phyloP scores from a whole-genome alignment of 2,329 filamentous ascomycete genomes.

The Ophiosphaerella korrae region DNA sequence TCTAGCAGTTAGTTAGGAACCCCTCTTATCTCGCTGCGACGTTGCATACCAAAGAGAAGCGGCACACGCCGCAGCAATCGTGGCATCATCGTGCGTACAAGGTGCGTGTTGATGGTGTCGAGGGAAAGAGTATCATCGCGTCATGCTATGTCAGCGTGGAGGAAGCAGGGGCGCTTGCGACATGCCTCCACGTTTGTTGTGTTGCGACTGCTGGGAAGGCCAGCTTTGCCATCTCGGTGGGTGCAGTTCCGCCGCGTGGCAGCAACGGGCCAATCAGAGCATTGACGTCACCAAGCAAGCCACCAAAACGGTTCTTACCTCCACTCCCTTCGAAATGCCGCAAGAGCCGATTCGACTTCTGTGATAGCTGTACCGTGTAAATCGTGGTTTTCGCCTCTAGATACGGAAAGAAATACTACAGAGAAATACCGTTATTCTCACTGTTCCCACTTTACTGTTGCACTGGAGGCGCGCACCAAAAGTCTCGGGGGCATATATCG shows the following conservation, averaged over 20 bases:
- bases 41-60: conserved; percentile 40
- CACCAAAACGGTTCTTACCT: too few species aligned
- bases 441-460: too few species aligned
- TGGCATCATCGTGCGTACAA: conserved; percentile 39
- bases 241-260: conserved; percentile 23
- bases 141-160: conserved; percentile 21
- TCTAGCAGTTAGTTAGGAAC: conserved; percentile 26
- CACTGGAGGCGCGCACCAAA: conserved; percentile 15
- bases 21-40: conserved; percentile 5
- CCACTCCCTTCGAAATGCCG: conserved; percentile 4
- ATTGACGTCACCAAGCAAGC: conserved; percentile 28
- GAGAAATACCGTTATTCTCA: too few species aligned
- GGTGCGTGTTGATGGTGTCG: conserved; percentile 14
- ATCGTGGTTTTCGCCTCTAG: too few species aligned
- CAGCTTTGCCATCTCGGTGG: conserved; percentile 38
- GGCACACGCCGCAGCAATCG: conserved; percentile 43
- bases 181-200: conserved; percentile 8
- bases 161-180: conserved; percentile 14
- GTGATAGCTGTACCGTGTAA: too few species aligned
- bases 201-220: conserved; percentile 36
- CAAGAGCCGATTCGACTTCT: background rate
- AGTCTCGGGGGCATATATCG: conserved; percentile 6
- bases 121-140: conserved; percentile 36
- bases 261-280: conserved; percentile 33
- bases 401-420: too few species aligned